A percentile compares a stretch with the other conserved stretches of the same genome.
Evolutionary conservation across 2,329 filamentous ascomycete species (phyloP).

Genomic region (Aspergillus sclerotialis): DNA sequence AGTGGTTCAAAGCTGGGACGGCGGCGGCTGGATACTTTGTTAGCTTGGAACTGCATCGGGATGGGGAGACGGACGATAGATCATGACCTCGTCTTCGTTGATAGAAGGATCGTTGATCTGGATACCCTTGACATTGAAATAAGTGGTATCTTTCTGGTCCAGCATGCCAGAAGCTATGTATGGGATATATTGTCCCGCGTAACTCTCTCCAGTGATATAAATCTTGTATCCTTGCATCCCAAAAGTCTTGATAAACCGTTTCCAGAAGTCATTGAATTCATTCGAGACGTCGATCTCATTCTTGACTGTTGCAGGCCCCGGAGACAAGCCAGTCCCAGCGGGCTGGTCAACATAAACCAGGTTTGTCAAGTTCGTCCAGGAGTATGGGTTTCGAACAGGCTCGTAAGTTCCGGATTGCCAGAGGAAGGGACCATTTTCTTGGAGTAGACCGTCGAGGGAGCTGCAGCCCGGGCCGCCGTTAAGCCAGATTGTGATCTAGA

Average conservation of each 20-base stretch:
- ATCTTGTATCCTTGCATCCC: constrained; percentile 60
- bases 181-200: constrained; percentile 61
- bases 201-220: constrained; percentile 68
- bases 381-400: constrained; percentile 15
- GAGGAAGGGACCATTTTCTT: constrained; percentile 26
- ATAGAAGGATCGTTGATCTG: constrained; percentile 67
- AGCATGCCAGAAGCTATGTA: constrained; percentile 70
- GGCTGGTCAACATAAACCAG: constrained; percentile 19
- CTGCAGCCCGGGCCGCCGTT: constrained; percentile 20
- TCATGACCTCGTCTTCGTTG: constrained; percentile 46
- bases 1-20: constrained; percentile 36
- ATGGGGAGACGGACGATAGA: constrained; percentile 37
- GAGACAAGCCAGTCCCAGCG: constrained; percentile 19
- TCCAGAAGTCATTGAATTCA: constrained; percentile 49
- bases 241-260: constrained; percentile 66
- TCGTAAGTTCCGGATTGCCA: constrained; percentile 45
- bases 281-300: constrained; percentile 60
- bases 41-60: background rate
- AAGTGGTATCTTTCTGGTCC: constrained; percentile 56
- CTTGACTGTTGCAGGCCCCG: constrained; percentile 57
- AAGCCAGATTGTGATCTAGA: constrained; percentile 21
- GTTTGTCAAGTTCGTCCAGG: constrained; percentile 16
- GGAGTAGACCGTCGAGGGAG: constrained; percentile 28
- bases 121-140: constrained; percentile 63
- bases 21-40: constrained; percentile 27